Conservation (phyloP, 2,329 filamentous ascomycete genomes). For the Venturia aucupariae region DNA sequence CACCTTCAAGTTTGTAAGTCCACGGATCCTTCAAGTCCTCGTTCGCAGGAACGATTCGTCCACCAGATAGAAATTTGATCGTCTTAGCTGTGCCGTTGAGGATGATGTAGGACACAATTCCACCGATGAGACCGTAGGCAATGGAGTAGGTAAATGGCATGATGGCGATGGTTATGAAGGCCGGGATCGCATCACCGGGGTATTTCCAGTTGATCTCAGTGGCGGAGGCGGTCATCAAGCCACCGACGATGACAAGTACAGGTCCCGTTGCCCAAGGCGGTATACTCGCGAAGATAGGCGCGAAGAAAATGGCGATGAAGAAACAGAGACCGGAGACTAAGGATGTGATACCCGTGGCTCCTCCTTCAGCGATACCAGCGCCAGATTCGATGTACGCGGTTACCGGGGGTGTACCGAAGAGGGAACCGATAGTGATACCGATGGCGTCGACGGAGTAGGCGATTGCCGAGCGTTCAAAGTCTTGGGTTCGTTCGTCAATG, state of each 20-base stretch:
- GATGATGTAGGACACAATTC: conserved; percentile 65
- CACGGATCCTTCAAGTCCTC: conserved; percentile 70
- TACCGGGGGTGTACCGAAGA: conserved; percentile 71
- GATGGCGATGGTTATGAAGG: conserved; percentile 71
- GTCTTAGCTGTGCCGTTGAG: conserved; percentile 65
- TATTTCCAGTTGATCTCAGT: conserved; percentile 85
- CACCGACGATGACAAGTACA: conserved; percentile 69
- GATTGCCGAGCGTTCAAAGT: conserved; percentile 76
- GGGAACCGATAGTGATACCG: conserved; percentile 68
- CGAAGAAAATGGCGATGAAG: conserved; percentile 81
- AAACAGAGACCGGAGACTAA: conserved; percentile 74
- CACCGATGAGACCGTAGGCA: conserved; percentile 74
- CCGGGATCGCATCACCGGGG: conserved; percentile 72
- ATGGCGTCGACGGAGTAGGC: conserved; percentile 79
- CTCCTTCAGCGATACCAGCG: conserved; percentile 80
- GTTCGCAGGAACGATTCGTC: conserved; percentile 64
- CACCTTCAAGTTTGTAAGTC: conserved; percentile 69
- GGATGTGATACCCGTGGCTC: conserved; percentile 74
- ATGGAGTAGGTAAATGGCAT: conserved; percentile 92
- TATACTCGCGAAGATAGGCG: conserved; percentile 82
- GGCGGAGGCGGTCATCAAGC: conserved; percentile 72
- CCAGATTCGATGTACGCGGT: conserved; percentile 86
- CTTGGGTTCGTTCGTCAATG: conserved; percentile 72
- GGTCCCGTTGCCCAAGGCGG: conserved; percentile 84
- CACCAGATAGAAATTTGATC: conserved; percentile 55